phyloP scores from a whole-genome alignment of 805 yeast species.

The Ogataea corticis region DNA sequence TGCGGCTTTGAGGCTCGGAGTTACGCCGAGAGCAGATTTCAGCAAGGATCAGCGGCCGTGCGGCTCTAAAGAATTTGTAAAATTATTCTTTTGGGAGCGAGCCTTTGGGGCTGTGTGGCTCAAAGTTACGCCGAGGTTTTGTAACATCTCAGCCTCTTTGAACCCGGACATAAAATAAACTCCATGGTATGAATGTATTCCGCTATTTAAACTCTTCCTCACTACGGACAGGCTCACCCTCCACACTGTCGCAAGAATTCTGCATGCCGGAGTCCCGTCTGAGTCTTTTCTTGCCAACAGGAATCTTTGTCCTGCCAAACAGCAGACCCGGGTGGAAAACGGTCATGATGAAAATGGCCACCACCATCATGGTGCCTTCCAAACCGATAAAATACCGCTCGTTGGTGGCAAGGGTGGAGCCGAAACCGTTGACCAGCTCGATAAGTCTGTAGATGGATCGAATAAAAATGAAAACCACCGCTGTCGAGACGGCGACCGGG shows the following conservation, averaged over 20 bases:
- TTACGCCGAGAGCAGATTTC: background rate
- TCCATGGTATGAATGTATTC: too few species aligned
- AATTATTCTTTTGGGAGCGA: too few species aligned
- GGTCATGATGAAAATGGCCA: conserved; percentile 49
- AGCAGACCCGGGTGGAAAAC: conserved; percentile 65
- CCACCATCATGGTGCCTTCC: conserved; percentile 62
- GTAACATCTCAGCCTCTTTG: conserved; percentile 34
- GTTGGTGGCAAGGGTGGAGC: conserved; percentile 60
- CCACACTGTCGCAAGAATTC: too few species aligned
- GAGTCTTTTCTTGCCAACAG: conserved; percentile 18
- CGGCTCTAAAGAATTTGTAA: too few species aligned
- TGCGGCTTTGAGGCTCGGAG: too few species aligned
- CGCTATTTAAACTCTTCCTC: too few species aligned
- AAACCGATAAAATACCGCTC: conserved; percentile 60
- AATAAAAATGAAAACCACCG: conserved; percentile 55
- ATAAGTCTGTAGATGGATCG: conserved; percentile 74
- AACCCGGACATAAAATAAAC: too few species aligned
- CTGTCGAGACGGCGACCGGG: conserved; percentile 45
- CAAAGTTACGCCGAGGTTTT: too few species aligned
- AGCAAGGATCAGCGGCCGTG: too few species aligned
- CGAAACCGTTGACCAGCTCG: conserved; percentile 75
- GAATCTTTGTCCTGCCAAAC: conserved; percentile 36
- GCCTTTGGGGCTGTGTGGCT: too few species aligned
- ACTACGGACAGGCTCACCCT: too few species aligned
- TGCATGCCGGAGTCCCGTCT: too few species aligned